Evolutionary conservation across 2,329 filamentous ascomycete genomes (phyloP).

Genomic region (Talaromyces piceae): DNA sequence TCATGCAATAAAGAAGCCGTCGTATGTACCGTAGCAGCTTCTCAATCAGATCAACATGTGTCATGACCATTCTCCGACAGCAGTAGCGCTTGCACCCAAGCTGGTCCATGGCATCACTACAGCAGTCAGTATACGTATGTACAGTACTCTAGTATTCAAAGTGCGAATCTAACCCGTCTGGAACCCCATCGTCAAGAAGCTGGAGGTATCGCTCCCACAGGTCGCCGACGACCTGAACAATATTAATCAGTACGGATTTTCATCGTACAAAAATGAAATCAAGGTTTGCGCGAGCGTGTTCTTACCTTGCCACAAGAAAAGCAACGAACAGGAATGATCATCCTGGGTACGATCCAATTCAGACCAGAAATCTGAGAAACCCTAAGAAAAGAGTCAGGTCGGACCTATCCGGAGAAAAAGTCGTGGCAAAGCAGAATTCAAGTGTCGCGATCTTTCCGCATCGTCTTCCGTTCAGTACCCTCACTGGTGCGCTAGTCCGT

Average conservation of each 20-base stretch:
- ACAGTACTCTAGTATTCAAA: background rate
- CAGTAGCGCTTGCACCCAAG: slow-evolving; percentile 93
- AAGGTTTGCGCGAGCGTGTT: background rate
- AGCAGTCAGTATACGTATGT: slow-evolving; percentile 5
- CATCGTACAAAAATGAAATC: slow-evolving; percentile 10
- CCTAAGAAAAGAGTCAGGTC: background rate
- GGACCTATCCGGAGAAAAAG: background rate
- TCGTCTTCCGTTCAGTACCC: background rate
- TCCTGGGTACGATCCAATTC: slow-evolving; percentile 33
- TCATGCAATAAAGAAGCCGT: background rate
- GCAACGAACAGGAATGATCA: slow-evolving; percentile 98
- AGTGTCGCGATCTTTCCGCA: background rate
- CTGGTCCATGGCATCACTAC: slow-evolving; percentile 89
- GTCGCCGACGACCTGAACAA: slow-evolving; percentile 77
- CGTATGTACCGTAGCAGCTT: slow-evolving; percentile 79
- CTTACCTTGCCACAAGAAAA: slow-evolving; percentile 97
- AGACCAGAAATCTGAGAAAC: background rate
- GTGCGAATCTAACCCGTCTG: slow-evolving; percentile 57
- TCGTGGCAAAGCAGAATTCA: background rate
- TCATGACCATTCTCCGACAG: slow-evolving; percentile 99
- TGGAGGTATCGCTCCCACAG: slow-evolving; percentile 95
- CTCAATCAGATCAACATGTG: slow-evolving; percentile 96
- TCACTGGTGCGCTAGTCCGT: background rate
- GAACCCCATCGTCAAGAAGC: slow-evolving; percentile 69
- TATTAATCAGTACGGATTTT: slow-evolving; percentile 4